Base-by-base conservation (phyloP, 371 early-diverging fungal genomes). In the Dichotomocladium elegans region DNA sequence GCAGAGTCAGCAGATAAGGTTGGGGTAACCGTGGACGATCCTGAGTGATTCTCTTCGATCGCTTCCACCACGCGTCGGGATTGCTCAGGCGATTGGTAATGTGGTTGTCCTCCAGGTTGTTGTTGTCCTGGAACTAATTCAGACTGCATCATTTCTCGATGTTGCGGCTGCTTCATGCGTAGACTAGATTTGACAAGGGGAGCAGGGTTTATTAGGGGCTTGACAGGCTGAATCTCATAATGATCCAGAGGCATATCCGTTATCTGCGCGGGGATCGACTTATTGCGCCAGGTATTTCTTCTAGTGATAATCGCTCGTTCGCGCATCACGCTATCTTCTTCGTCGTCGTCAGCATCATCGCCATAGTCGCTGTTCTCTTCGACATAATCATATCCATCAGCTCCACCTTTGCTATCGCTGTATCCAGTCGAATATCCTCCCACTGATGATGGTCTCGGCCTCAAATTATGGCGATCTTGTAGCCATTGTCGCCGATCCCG, bases 1-100 rank as follows among this genome's bases (percentile, higher is more conserved):
- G 49, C 31, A 12, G 48, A 47, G 8, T 22, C 28, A n/a, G 54
- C 46, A 8, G 46, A 46, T 24, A 44, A 34, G 24, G 49, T 25
- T n/a, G 49, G 49, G 8, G 49, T 48, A 9, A 35, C 35, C 6
- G 49, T 34, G 24, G 15, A 34, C n/a, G 49, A 48, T 19, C 28
- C 29, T 26, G 27, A 15, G 10, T 44, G 45, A 15, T 7, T 26
- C 27, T 44, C 28, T 21, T 11, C 14, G 6, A 27, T 19, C 12
- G 29, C 15, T 15, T 28, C 27, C 30, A 15, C 37, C 8, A 26
- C 22, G 17, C 21, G 31, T 14, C 25, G 27, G 10, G 34, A 22
- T 37, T 35, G 50, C 28, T 17, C 6, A 26, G 7, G 50, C 22
- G 51, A 11, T 45, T 27, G n/a, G 5, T 37, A 37, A 15, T 37